Base-by-base conservation (phyloP, 768 basidiomycete species). In the Russula griseocarnosa region DNA sequence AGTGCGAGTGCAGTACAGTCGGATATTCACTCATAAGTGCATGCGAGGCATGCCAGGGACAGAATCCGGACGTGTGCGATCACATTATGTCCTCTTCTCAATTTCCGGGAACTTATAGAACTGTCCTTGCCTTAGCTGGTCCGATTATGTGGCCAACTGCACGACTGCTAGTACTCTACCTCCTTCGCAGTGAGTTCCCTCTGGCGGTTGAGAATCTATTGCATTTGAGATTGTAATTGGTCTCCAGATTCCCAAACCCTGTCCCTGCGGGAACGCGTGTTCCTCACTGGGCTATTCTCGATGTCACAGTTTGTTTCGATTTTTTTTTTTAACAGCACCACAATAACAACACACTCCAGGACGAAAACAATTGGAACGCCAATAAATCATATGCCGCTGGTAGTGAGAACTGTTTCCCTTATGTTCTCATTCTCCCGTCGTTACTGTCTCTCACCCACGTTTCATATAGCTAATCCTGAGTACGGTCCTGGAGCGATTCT, bases 1-100 rank as follows among this genome's bases (percentile, higher is more conserved):
- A 44, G 40, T 65, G 63, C 54, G 32, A 55, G 36, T 65, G 63
- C 24, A 65, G 30, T 49, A 56, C 58, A 0, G 10, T 65, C n/a
- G 18, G 18, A 14, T 65, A 65, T 40, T 54, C 44, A 0, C 63
- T 65, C 20, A 9, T 65, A 8, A 55, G 58, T 18, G 63, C 63
- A 20, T 65, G 63, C 7, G 63, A 32, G 4, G 47, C 47, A 4
- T 65, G 63, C 30, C 63, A 65, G 38, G 13, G 9, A 10, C 40
- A 3, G 13, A 0, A 38, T 0, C 14, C 55, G 24, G 7, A 3
- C 20, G 5, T 20, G 44, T n/a, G 44, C 44, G 5, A 20, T 28
- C 4, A 22, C n/a, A 8, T 38, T 10, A 5, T 59, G 10, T 50
- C 20, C 6, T 18, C 5, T 4, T 30, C 28, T 30, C 20, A 28